Evolutionary conservation across 495 filamentous ascomycete species (phyloP), one percentile per base, ranked within the genome.

Genomic region (Penicillium longicatenatum): DNA sequence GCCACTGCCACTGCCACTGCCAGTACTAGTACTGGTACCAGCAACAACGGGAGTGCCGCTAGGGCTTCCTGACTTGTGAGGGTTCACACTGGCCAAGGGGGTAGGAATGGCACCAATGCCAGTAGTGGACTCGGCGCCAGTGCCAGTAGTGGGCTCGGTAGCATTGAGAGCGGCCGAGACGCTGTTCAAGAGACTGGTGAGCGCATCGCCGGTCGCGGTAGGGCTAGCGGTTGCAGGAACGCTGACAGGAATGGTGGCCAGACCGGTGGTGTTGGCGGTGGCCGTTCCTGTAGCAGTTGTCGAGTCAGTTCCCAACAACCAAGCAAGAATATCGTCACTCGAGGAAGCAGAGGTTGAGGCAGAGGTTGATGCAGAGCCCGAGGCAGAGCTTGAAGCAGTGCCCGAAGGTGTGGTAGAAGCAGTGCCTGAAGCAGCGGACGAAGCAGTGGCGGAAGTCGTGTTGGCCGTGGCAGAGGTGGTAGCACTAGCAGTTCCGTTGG

Each of bases 191-290:
- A 66, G 17, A 9, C 54, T 52, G 16, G 16, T 50, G 22, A 60
- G 39, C 7, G 45, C 30, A 52, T 60, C 56, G 21, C 50, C 55
- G 16, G 58, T 54, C n/a, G 49, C 51, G 9, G 58, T 54, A 5
- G 66, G 43, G 26, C 59, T 54, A 29, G 56, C 19, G 35, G 68
- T 62, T 9, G 62, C 56, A 47, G 72, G 67, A 52, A 68, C 62
- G 50, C 64, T 70, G 47, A 73, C 62, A 24, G 66, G 60, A 17
- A 74, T n/a, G 33, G 49, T 39, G 22, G 52, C 30, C 16, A 51
- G 31, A 39, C 49, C 31, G 43, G 55, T 21, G 58, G 26, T 56
- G 35, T 52, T 52, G 35, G 12, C 54, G 35, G 33, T 37, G 16
- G 44, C 33, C 6, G 45, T 48, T 48, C 12, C 22, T 3, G 58